Evolutionary conservation across 2,329 filamentous ascomycete genomes (phyloP), one percentile per base, ranked within the genome.

Genomic region (Hymenoscyphus fructigenus): DNA sequence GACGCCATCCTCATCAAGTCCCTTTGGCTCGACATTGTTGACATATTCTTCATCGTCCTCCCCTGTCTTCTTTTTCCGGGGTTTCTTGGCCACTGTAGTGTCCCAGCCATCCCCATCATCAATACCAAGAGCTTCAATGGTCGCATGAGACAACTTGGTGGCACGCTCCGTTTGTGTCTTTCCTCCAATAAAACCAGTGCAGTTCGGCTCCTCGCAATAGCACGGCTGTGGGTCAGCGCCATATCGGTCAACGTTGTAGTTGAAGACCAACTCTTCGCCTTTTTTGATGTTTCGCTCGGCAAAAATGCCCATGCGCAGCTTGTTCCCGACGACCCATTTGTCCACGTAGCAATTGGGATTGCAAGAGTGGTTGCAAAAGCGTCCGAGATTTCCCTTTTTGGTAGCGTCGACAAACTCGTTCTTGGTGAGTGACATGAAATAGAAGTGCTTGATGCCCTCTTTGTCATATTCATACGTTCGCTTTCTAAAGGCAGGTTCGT

Each of bases 341-440:
- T 99, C 95, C 69, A 99, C 94, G 78, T 96, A 98, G 79, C 93
- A 98, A 76, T 99, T 99, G 20, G 95, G 95, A 77, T 95, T 97
- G 84, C 95, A 99, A 9, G 95, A 98, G 78, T 99, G 95, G 75
- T 99, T 99, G 85, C 95, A 99, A 76, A 99, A 99, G 34, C 95
- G 89, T 60, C 93, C 95, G 5, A 99, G 85, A 71, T 98, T 98
- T 60, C 95, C 95, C 77, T 92, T 96, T 76, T 95, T 96, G 10
- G 95, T 99, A 26, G 95, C 95, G 79, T 99, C 95, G 65, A 99
- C 93, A 75, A 98, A 99, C 77, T 98, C 95, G 74, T 89, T 91
- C 77, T 96, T 96, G 75, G 88, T 96, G 67, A 99, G 88, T 32
- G 95, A 98, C 95, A 99, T 99, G 82, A 99, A 99, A 79, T 99